Conservation (phyloP, 2,329 filamentous ascomycete species). For the Neonectria faginata region DNA sequence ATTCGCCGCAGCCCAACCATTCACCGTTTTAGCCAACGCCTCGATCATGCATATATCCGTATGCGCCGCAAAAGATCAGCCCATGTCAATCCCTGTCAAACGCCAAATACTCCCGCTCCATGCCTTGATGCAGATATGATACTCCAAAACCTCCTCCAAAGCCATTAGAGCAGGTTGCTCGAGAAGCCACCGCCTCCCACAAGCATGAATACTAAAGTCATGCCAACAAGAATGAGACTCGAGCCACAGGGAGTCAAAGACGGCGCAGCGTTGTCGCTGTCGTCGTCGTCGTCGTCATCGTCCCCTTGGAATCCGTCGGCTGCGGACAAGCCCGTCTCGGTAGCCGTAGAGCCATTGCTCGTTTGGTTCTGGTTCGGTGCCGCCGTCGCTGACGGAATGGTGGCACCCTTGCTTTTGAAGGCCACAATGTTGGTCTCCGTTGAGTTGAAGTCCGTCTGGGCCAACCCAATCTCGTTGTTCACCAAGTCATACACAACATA, state of each 20-base stretch:
- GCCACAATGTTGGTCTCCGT: conserved; percentile 62
- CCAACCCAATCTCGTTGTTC: conserved; percentile 68
- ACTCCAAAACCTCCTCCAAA: conserved; percentile 16
- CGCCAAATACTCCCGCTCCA: conserved; percentile 36
- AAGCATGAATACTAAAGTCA: conserved; percentile 42
- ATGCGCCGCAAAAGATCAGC: conserved; percentile 22
- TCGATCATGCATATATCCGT: conserved; percentile 1
- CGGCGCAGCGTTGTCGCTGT: conserved; percentile 34
- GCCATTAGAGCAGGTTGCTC: conserved; percentile 24
- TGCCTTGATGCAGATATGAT: conserved; percentile 25
- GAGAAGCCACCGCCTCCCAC: conserved; percentile 37
- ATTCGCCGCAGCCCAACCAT: conserved; percentile 14
- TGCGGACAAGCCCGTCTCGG: conserved; percentile 34
- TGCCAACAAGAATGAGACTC: conserved; percentile 31
- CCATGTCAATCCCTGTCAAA: conserved; percentile 27
- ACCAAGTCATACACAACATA: conserved; percentile 71
- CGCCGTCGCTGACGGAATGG: conserved; percentile 62
- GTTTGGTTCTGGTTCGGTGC: conserved; percentile 55
- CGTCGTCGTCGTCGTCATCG: conserved; percentile 11
- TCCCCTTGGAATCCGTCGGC: conserved; percentile 49
- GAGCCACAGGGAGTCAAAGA: conserved; percentile 28
- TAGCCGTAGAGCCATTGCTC: conserved; percentile 33
- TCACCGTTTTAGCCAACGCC: conserved; percentile 17
- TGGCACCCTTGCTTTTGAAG: conserved; percentile 61
- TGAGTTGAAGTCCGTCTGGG: conserved; percentile 67